Conservation (phyloP, 345 rosid genomes). For the Salix viminalis region DNA sequence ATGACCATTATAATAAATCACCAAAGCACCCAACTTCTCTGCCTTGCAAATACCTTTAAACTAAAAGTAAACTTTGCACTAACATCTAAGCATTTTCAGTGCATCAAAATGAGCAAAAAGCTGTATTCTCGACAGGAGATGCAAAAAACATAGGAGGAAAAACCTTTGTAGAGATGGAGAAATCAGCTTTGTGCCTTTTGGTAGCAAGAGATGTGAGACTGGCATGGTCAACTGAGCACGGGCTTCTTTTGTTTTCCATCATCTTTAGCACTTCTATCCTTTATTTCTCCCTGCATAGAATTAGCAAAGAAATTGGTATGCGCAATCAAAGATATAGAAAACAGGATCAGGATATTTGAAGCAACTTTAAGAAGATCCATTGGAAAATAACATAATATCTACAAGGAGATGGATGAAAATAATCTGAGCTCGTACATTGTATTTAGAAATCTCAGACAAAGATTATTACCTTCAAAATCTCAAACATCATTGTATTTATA, state of each 20-base stretch:
- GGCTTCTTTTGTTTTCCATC: conserved; percentile 77
- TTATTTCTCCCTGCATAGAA: conserved; percentile 36
- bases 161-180: conserved; percentile 77
- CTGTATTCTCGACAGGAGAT: neutral
- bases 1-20: neutral
- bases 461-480: neutral
- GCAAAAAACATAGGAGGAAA: neutral
- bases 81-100: neutral
- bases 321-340: conserved; percentile 3
- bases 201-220: conserved; percentile 46
- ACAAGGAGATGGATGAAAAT: neutral
- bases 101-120: neutral
- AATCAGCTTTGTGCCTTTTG: conserved; percentile 73
- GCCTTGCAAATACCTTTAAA: neutral
- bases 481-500: neutral
- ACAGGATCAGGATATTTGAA: conserved; percentile 3
- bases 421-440: neutral
- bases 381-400: neutral
- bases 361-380: neutral
- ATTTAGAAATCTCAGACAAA: neutral
- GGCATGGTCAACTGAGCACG: conserved; percentile 61
- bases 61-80: neutral
- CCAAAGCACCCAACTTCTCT: neutral
- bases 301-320: conserved; percentile 9
- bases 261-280: conserved; percentile 41